Percentiles rank a stretch among this genome's conserved stretches.
Evolutionary conservation across 2,329 filamentous ascomycete genomes (phyloP).

Genomic region (Penicillium psychrosexuale): DNA sequence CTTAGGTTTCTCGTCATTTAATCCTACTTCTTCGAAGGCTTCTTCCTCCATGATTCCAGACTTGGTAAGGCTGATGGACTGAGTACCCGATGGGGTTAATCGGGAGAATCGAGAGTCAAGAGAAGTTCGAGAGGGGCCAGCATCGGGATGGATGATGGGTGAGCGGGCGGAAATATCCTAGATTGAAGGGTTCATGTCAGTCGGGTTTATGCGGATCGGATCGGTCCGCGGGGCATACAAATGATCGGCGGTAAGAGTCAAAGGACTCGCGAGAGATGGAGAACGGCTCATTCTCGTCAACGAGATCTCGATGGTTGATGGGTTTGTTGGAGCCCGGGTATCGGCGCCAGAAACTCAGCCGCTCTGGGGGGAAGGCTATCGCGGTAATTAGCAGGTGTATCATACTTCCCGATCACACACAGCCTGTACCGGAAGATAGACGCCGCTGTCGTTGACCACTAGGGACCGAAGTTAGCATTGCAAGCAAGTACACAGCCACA

Average conservation of each 20-base stretch:
- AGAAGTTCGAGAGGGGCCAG: constrained; percentile 66
- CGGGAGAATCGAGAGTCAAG: constrained; percentile 71
- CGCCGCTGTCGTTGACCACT: constrained; percentile 95
- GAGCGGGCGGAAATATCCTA: constrained; percentile 90
- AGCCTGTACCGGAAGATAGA: constrained; percentile 78
- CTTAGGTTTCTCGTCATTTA: constrained; percentile 74
- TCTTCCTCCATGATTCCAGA: constrained; percentile 70
- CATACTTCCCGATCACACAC: not conserved
- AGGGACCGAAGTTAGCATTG: constrained; percentile 27
- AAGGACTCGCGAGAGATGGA: constrained; percentile 95
- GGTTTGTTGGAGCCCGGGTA: constrained; percentile 50
- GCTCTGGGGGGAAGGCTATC: constrained; percentile 80
- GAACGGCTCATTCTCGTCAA: constrained; percentile 86
- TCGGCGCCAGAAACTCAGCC: constrained; percentile 71
- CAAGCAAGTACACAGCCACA: too few species aligned
- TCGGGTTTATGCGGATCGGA: not conserved
- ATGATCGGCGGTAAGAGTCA: constrained; percentile 92
- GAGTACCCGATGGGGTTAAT: constrained; percentile 60
- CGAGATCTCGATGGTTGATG: constrained; percentile 60
- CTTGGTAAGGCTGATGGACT: constrained; percentile 56
- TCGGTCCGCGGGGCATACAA: constrained; percentile 57
- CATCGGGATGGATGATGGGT: constrained; percentile 62
- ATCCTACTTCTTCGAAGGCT: constrained; percentile 82
- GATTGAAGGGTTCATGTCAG: constrained; percentile 9
- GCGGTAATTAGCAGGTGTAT: not conserved